Evolutionary conservation across 257 asterid species (phyloP), one percentile per base, ranked within the genome.

Genomic region (Nicotiana otophora): DNA sequence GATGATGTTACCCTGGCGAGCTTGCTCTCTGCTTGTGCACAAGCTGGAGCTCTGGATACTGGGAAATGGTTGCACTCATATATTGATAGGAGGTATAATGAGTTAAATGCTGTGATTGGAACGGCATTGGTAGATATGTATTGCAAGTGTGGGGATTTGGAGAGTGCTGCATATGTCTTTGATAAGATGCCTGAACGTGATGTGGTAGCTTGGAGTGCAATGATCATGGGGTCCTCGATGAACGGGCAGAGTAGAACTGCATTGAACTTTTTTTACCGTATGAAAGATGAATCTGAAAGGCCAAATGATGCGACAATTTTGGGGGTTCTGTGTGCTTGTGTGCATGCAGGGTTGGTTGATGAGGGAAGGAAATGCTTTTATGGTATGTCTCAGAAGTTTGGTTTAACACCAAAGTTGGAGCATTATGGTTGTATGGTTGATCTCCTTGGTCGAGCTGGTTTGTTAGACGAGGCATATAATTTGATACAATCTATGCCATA

Each of bases 401-500:
- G 69, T 6, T 77, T 83, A 77, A 77, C 85, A 65, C 82, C 85
- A 63, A 80, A 83, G 54, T 34, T 83, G 74, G 85, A 83, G 83
- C 85, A 83, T 46, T 83, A 83, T 83, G 76, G 85, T 77, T 83
- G 85, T 69, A 77, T 83, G 79, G 85, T 83, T 66, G 85, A 83
- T 57, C 85, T 83, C 81, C 85, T 83, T 54, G 85, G 85, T 51
- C 78, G 85, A 77, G 82, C 85, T 77, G 79, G 85, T 83, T 83
- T 83, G 85, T 60, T 83, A 23, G 83, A 83, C 9, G 82, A 83
- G 65, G 85, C 85, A 0, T 83, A 77, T 65, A 20, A 78, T 64
- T 62, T 77, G 77, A 83, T 83, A 53, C 82, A 77, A 65, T 77
- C 78, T 83, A 83, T 83, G 85, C 82, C 85, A 14, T 42, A 64